Evolutionary conservation across 2,329 filamentous ascomycete species (phyloP), one percentile per base, ranked within the genome.

Genomic region (Diaporthe amygdali): DNA sequence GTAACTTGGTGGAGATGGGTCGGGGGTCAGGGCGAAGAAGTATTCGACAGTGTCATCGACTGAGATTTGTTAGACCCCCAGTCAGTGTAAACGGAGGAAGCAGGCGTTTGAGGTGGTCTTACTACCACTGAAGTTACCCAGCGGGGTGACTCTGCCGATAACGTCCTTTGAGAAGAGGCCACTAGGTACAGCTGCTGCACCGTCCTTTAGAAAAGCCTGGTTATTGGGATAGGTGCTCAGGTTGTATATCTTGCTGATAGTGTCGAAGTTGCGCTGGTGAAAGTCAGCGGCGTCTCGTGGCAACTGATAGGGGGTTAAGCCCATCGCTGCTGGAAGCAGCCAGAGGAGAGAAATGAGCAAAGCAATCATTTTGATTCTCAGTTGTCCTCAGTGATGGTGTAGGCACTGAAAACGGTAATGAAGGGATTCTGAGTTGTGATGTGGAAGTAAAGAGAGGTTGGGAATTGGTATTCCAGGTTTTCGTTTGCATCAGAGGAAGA

Each of bases 11-110:
- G 73, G 76, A 64, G 74, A 66, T 2, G 81, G 79, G 5, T 80
- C 71, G 1, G 82, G 81, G 3, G 83, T 78, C 8, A 85, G 76
- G 8, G 81, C 82, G 70, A 84, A 84, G 74, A 85, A 85, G 74
- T 84, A 84, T 76, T 84, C 83, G 67, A 83, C 81, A 22, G 80
- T 82, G 56, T 84, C 80, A 47, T 82, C 77, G 67, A 84, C 84
- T 63, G 4, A 41, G 32, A 10, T 61, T 47, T 44, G 55, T 61
- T 22, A 63, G 27, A 9, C 30, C 3, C 12, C 3, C 6, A 25
- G 10, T 5, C 14, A 8, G 46, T 17, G 3, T 30, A 12, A 25
- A 10, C 2, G 12, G 27, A 5, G 12, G 5, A 25, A 9, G 6
- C 22, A 6, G 1, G 12, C 25, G 20, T 25, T 22, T 17, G 27